Conservation (phyloP, 2,329 filamentous ascomycete genomes). For the Sordariomycetes sp. region DNA sequence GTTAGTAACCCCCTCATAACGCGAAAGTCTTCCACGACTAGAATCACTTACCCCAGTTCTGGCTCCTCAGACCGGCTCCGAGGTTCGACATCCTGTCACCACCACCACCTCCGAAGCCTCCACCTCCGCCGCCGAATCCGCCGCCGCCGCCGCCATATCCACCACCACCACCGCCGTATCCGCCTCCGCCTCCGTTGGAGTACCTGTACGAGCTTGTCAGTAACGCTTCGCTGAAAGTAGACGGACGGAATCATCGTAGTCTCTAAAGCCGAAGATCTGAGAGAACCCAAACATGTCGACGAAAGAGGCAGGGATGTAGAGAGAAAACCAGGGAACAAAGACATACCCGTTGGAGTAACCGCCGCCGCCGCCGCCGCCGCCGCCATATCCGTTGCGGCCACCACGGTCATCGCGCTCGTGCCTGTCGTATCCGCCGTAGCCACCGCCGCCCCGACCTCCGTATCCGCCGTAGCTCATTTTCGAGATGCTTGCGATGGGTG, state of each 20-base stretch:
- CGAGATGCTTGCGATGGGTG: not conserved
- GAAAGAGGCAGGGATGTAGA: not conserved
- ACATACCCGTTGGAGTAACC: constrained; percentile 23
- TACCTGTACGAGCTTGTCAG: not conserved
- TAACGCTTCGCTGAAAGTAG: not conserved
- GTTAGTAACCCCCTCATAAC: not conserved
- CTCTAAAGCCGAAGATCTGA: not conserved
- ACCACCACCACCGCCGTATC: constrained; percentile 7
- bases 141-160: constrained; percentile 1
- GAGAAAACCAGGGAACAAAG: constrained; percentile 8
- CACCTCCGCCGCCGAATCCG: constrained; percentile 17
- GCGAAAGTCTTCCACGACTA: not conserved
- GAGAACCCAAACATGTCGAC: not conserved
- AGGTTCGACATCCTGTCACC: constrained; percentile 93
- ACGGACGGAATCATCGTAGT: not conserved
- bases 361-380: constrained; percentile 41
- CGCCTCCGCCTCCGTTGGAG: not conserved
- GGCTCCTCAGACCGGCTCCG: constrained; percentile 76
- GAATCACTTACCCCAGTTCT: constrained; percentile 69
- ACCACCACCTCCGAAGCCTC: constrained; percentile 46
- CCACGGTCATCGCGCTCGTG: constrained; percentile 13
- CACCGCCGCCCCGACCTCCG: constrained; percentile 15
- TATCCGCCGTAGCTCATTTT: constrained; percentile 14
- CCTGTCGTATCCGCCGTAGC: constrained; percentile 23
- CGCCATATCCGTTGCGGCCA: constrained; percentile 35